Base-by-base conservation (phyloP, 257 asterid genomes). In the Nicotiana tabacum region DNA sequence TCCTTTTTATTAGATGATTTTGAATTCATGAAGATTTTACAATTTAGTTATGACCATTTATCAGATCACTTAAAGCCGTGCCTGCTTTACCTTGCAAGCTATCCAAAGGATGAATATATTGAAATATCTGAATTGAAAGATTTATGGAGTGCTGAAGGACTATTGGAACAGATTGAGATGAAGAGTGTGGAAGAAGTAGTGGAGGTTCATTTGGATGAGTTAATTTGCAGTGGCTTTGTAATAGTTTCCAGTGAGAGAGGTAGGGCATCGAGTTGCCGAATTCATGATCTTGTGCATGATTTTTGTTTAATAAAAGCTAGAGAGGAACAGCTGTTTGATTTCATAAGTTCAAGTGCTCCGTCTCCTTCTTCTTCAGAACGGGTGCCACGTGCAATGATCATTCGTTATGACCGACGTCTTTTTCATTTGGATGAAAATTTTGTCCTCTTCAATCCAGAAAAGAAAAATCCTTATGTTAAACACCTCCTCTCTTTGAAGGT, bases 111-210 rank as follows among this genome's bases (percentile, higher is more conserved):
- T 24, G 65, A 16, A 37, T 61, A 86, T 74, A 88, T 88, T 46
- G 60, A 66, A 43, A 82, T 66, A 1, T 4, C 24, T 13, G 70
- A 82, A 68, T 55, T 86, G 85, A 74, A 51, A 30, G 55, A 69
- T 2, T 37, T 80, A 7, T 88, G 87, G 91, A 77, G 84, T 2
- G 85, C 89, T 1, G 87, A 86, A 83, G 91, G 91, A n/a, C 86
- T 83, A 21, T 7, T 88, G 43, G n/a, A 58, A 57, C 55, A 82
- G 56, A 84, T 16, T 21, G 53, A n/a, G n/a, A 88, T 77, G 7
- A 39, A 39, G 1, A 39, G 46, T 39, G 46, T 39, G 46, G 46
- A 39, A 39, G 46, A 39, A 39, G 46, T 39, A 39, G 46, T 39
- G 46, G 85, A 86, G 66, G 87, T 58, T n/a, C 85, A 83, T 65